Evolutionary conservation across 257 asterid species (phyloP), one percentile per base, ranked within the genome.

Genomic region (Eucommia ulmoides): DNA sequence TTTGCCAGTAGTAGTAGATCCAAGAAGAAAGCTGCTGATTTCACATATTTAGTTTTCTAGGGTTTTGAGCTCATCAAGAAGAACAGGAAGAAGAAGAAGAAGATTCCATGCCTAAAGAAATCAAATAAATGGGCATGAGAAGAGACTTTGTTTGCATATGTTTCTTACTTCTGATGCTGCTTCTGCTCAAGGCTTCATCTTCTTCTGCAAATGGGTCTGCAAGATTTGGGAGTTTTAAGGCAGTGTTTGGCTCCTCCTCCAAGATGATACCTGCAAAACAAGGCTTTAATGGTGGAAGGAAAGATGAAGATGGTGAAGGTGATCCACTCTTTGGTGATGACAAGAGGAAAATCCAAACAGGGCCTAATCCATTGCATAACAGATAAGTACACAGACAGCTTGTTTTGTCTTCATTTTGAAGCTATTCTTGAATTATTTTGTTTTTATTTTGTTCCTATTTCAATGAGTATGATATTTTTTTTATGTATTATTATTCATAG

Each of bases 281-380:
- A 6, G 15, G 19, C n/a, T 42, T 21, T 10, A 42, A 29, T 5
- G 38, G 48, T 42, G 21, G 20, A 1, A 42, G 48, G 20, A 42
- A 42, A 15, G 6, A 18, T 5, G 38, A 42, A 17, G 20, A 18
- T 16, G 48, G 19, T 4, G 20, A 42, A 16, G 48, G 20, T 15
- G 48, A 16, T 1, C 6, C 48, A 42, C 3, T 42, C 19, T 42
- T 42, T 42, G 48, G 15, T 42, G 48, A 42, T 42, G 48, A 42
- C 48, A 42, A 42, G 48, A 42, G 48, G 21, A 42, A 18, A 42
- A 16, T 42, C 5, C 48, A 42, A 16, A 42, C 48, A 42, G 48
- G 48, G n/a, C 48, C 48, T 15, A 42, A 42, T 42, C 48, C 48
- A 3, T 15, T 42, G 48, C 48, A 42, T 42, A 42, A 42, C 48